phyloP scores from a whole-genome alignment of 2,329 filamentous ascomycete species.

The Penicillium sp. region DNA sequence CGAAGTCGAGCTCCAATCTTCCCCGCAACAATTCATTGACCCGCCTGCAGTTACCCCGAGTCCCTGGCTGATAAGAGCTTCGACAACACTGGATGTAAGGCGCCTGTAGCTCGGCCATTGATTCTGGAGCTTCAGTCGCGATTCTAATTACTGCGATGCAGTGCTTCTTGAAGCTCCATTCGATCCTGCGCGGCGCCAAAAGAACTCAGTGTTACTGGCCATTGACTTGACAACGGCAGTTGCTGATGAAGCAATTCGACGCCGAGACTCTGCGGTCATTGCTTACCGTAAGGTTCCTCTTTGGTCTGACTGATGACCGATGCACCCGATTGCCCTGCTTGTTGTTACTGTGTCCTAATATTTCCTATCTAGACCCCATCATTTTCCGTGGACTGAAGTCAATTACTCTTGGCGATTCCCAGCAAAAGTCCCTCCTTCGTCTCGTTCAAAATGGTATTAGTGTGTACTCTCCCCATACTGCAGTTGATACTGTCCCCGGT shows the following conservation, averaged over 20 bases:
- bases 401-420: slow-evolving; percentile 73
- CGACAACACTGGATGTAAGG: slow-evolving; percentile 82
- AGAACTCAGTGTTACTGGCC: slow-evolving; percentile 68
- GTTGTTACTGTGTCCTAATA: too few relatives aligned
- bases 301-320: not conserved
- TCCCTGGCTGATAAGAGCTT: slow-evolving; percentile 81
- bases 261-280: slow-evolving; percentile 71
- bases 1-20: slow-evolving; percentile 3
- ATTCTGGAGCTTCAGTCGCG: too few relatives aligned
- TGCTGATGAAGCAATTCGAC: slow-evolving; percentile 77
- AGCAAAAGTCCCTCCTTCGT: slow-evolving; percentile 77
- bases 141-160: slow-evolving; percentile 31
- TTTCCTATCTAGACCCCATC: slow-evolving; percentile 87
- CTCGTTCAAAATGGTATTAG: slow-evolving; percentile 82
- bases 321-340: not conserved
- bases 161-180: slow-evolving; percentile 65
- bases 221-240: slow-evolving; percentile 88
- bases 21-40: slow-evolving; percentile 12
- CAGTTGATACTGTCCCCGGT: slow-evolving; percentile 76
- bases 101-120: too few relatives aligned
- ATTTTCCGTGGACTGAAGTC: slow-evolving; percentile 92
- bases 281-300: slow-evolving; percentile 68
- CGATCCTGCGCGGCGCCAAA: slow-evolving; percentile 50
- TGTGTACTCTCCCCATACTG: slow-evolving; percentile 93
- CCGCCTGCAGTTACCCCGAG: slow-evolving; percentile 67